Base-by-base conservation (phyloP, 257 asterid genomes). In the Fraxinus americana region DNA sequence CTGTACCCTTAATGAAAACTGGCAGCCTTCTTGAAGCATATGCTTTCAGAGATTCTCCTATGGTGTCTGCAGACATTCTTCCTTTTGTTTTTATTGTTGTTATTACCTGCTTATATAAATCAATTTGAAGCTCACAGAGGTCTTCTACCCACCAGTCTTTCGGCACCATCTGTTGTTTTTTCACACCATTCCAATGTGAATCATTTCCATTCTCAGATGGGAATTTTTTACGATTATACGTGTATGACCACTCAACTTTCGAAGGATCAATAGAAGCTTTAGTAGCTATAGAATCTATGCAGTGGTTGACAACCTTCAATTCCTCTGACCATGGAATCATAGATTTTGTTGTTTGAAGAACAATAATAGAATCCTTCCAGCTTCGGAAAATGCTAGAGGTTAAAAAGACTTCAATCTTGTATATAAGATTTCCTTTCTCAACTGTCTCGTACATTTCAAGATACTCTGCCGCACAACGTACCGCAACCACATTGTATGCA, bases 91-190 rank as follows among this genome's bases (percentile, higher is more conserved):
- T 83, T 71, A 94, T 86, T 6, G 94, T 80, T 1, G 85, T 78
- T 63, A 94, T 78, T 21, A 89, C 97, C 74, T 88, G 88, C 80
- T 92, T 91, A 75, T 81, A 92, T 68, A 89, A 74, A 81, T 90
- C 97, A 0, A 91, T 86, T 45, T 84, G 92, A 71, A 94, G 98
- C 25, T 94, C 97, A 65, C 93, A 94, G 7, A 94, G 86, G 79
- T 94, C 98, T 83, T 92, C 98, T 1, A 92, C 96, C 97, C 98
- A 94, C 98, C 98, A 94, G 79, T 94, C 97, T 59, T 81, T 78
- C 0, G 96, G 98, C 74, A 94, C 96, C 25, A 75, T 61, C 71
- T 48, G 91, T 43, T 83, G 97, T 73, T 88, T 92, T 65, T 84
- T 87, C 80, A 88, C 87, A 67, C 90, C 94, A 32, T 89, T 88